Base-by-base conservation (phyloP, 2,329 filamentous ascomycete species). In the Sporothrix protearum region DNA sequence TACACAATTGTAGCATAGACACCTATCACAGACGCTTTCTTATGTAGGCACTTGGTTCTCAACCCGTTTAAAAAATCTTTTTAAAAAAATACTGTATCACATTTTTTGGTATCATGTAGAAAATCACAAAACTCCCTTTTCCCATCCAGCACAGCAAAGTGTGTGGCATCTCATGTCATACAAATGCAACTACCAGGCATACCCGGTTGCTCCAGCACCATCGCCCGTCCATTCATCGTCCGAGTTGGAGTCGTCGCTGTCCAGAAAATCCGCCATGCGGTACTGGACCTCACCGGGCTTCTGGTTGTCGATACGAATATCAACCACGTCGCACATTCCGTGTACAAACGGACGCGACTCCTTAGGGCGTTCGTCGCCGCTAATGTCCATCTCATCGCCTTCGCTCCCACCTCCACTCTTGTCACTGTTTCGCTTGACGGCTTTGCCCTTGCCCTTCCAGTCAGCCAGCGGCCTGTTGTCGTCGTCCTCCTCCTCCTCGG, bases 291-390 rank as follows among this genome's bases (percentile, higher is more conserved):
- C 92, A 2, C 85, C 85, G 5, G 89, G 89, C 73, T 92, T 89
- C 77, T 92, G 87, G 78, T 94, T 94, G 79, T 94, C 92, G 75
- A 94, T 89, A 59, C 88, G 83, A 57, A 94, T 85, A 73, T 91
- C 87, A 22, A 94, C 91, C 6, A 88, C 84, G 53, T 89, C 85
- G 76, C 92, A 95, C 75, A 90, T 84, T 0, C 91, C 91, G 73
- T 94, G 92, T 33, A 90, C 80, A 71, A 84, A 84, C 0, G 49
- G 69, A 16, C 73, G n/a, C 71, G 59, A 1, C 74, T 71, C 0
- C 69, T 68, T 55, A 19, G 47, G 6, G 10, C 70, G 3, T 73
- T 67, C 16, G 45, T 61, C 39, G 9, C n/a, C 78, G 0, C 74
- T 74, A 0, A 75, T 39, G 19, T 57, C 51, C 33, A 14, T 57